Percentiles rank a stretch among this genome's conserved stretches.
Conservation (phyloP, 192 early-diverging fungal species). For the Backusella parvicylindrica region DNA sequence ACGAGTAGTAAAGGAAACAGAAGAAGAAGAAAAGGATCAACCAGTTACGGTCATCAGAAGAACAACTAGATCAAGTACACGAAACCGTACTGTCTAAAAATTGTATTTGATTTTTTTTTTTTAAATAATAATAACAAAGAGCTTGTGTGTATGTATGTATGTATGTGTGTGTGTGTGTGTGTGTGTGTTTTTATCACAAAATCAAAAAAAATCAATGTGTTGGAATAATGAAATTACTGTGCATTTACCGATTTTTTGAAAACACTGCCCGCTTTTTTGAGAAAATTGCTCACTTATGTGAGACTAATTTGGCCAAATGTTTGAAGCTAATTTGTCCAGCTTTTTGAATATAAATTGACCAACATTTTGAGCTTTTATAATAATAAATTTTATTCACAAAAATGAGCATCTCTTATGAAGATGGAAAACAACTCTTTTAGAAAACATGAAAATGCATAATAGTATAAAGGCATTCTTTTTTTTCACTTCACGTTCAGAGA, state of each 20-base stretch:
- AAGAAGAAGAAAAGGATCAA: not conserved
- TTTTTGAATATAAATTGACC: not conserved
- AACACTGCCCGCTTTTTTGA: not conserved
- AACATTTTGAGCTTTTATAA: not conserved
- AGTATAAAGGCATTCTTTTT: not conserved
- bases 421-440: not conserved
- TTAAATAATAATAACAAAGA: too few relatives aligned
- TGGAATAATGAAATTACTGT: too few relatives aligned
- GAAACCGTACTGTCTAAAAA: too few relatives aligned
- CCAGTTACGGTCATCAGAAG: not conserved
- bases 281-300: not conserved
- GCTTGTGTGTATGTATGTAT: too few relatives aligned
- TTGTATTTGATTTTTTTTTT: too few relatives aligned
- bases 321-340: too few relatives aligned
- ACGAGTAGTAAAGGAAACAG: not conserved
- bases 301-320: constrained; percentile 4
- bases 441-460: not conserved
- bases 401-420: constrained; percentile 1
- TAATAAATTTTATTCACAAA: not conserved
- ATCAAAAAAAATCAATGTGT: too few relatives aligned
- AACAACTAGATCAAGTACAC: not conserved
- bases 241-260: not conserved
- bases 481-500: not conserved
- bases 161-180: too few relatives aligned
- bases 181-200: too few relatives aligned